These are phyloP conservation scores for Nicotiana tomentosiformis DNA, from an alignment of 257 asterid species.

Conservation along the genomic window DNA sequence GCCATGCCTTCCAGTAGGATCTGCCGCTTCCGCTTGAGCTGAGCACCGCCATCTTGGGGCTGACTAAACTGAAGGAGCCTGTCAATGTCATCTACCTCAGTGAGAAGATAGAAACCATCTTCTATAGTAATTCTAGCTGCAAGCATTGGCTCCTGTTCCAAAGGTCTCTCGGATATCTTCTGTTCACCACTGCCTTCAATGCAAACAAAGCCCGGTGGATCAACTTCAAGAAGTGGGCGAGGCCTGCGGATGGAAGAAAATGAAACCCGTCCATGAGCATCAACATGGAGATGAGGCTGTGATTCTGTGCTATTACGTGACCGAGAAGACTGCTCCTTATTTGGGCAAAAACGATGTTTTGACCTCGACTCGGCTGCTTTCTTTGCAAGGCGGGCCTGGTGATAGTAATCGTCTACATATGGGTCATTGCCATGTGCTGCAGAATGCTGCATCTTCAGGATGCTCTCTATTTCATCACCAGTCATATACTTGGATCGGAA, in stretches of 20 bases:
- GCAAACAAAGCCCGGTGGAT: conserved; percentile 16
- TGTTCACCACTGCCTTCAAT: conserved; percentile 14
- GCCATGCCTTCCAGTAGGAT: conserved; percentile 48
- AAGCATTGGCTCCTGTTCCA: conserved; percentile 32
- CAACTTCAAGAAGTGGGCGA: conserved; percentile 28
- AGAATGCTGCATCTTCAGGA: conserved; percentile 27
- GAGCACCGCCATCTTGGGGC: conserved; percentile 32
- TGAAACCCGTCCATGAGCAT: conserved; percentile 27
- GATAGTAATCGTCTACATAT: conserved; percentile 28
- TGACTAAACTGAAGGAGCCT: conserved; percentile 23
- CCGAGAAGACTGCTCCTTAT: conserved; percentile 19
- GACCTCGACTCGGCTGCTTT: conserved; percentile 15
- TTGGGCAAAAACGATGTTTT: conserved; percentile 22
- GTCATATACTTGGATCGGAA: conserved; percentile 32
- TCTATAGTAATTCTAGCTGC: conserved; percentile 31
- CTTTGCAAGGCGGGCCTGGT: conserved; percentile 27
- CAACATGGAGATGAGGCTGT: conserved; percentile 29
- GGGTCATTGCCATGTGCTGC: conserved; percentile 28
- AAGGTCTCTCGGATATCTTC: conserved; percentile 16
- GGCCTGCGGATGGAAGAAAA: conserved; percentile 33
- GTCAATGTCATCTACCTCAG: conserved; percentile 31
- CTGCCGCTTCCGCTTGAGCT: conserved; percentile 37
- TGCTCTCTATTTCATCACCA: conserved; percentile 25
- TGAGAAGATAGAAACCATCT: conserved; percentile 28
- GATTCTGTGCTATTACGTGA: conserved; percentile 18